phyloP scores from a whole-genome alignment of 2,329 filamentous ascomycete species.

The Colletotrichum cereale region DNA sequence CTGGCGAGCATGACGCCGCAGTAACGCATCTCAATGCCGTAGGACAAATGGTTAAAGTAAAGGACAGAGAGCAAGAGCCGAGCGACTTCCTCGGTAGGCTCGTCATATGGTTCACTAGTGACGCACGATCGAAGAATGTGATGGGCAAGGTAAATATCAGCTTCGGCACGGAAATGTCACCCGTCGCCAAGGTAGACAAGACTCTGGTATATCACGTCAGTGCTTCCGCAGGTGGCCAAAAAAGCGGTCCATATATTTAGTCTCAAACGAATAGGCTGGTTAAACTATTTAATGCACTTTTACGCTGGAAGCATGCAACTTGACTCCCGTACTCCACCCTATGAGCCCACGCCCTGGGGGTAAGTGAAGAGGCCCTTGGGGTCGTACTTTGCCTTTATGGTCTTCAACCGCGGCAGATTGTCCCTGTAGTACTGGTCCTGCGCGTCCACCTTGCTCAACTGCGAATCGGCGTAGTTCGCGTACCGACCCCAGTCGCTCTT shows the following conservation, averaged over 20 bases:
- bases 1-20: constrained; percentile 9
- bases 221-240: background rate
- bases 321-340: background rate
- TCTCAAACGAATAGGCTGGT: background rate
- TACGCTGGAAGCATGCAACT: background rate
- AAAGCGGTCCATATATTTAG: background rate
- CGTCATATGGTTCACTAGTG: constrained; percentile 1
- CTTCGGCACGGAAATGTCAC: background rate
- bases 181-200: background rate
- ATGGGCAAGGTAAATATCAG: background rate
- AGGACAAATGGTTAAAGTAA: constrained; percentile 1
- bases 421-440: constrained; percentile 62
- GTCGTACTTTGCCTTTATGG: constrained; percentile 56
- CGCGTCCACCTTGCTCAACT: constrained; percentile 59
- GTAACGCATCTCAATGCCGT: constrained; percentile 13
- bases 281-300: background rate
- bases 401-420: constrained; percentile 52
- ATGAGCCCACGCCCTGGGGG: constrained; percentile 46
- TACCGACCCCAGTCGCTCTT: constrained; percentile 61
- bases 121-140: background rate
- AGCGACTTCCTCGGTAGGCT: constrained; percentile 1
- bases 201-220: background rate
- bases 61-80: background rate
- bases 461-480: constrained; percentile 66
- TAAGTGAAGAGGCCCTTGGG: constrained; percentile 57